Evolutionary conservation across 306 rosid species (phyloP), one percentile per base, ranked within the genome.

Genomic region (Cicer arietinum): DNA sequence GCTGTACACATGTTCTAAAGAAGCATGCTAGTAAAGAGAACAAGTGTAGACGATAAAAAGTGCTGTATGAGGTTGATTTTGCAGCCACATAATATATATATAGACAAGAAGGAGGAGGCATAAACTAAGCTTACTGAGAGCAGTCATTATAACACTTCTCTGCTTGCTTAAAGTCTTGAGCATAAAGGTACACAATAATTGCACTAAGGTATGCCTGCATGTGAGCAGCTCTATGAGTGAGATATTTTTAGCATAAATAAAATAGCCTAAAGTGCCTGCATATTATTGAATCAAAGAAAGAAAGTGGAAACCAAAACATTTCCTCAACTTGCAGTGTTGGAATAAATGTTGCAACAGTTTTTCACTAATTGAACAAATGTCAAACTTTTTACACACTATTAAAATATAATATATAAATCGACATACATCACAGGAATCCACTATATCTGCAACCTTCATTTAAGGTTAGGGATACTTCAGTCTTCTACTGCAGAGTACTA

Each of bases 131-230:
- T 86, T 84, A 91, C 98, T 90, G 96, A 61, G 88, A 87, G 71
- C 97, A 90, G 84, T 94, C 98, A 69, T 91, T 90, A 80, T 87
- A 94, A 86, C 96, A 91, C 88, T 91, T 84, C 83, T 94, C 91
- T 53, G 98, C 98, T 90, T 94, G 91, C 76, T 86, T 88, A 66
- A 87, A 81, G 85, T 94, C 94, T 76, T 87, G 86, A 41, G 90
- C 90, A 71, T 91, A 94, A 47, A 94, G 91, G 85, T 90, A 85
- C 79, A 91, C 75, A 72, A 94, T 80, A 76, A 94, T 90, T 7
- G 93, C 94, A 79, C 94, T 84, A 48, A 94, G 97, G 78, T 94
- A 94, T 64, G 96, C 98, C 98, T 94, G 94, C 82, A 80, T 67
- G 67, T 63, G 17, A 75, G 48, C 72, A 82, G 45, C 13, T 7